phyloP scores from a whole-genome alignment of 2,329 filamentous ascomycete species.

The Xylaria sp. region DNA sequence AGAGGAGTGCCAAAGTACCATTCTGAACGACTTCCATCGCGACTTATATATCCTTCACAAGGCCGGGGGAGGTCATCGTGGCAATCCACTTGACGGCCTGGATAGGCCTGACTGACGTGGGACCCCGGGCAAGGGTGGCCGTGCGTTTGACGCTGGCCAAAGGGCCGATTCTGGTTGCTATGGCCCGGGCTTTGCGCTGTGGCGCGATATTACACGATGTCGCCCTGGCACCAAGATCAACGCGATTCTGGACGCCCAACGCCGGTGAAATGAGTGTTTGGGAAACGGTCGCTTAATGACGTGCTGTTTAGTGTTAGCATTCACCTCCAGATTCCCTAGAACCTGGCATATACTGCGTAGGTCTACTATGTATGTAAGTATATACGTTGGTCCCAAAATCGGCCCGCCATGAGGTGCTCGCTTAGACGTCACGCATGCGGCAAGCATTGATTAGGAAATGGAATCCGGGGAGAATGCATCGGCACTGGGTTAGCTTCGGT shows the following conservation, averaged over 20 bases:
- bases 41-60: conserved; percentile 41
- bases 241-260: conserved; percentile 6
- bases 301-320: neutral
- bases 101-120: conserved; percentile 15
- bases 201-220: conserved; percentile 12
- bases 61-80: conserved; percentile 18
- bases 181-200: conserved; percentile 7
- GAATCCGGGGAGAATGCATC: conserved; percentile 37
- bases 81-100: conserved; percentile 10
- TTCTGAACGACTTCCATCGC: conserved; percentile 43
- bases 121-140: conserved; percentile 3
- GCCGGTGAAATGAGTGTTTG: conserved; percentile 3
- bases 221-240: neutral
- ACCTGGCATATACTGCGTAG: neutral
- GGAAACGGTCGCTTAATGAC: conserved; percentile 6
- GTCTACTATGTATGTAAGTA: neutral
- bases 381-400: conserved; percentile 9
- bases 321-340: neutral
- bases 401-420: conserved; percentile 22
- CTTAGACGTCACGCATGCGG: conserved; percentile 37
- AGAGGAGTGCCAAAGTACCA: conserved; percentile 34
- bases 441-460: conserved; percentile 41
- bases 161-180: conserved; percentile 32
- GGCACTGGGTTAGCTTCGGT: conserved; percentile 10
- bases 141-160: conserved; percentile 19